Conservation (phyloP, 768 basidiomycete genomes). For the Aureoboletus auriporus region DNA sequence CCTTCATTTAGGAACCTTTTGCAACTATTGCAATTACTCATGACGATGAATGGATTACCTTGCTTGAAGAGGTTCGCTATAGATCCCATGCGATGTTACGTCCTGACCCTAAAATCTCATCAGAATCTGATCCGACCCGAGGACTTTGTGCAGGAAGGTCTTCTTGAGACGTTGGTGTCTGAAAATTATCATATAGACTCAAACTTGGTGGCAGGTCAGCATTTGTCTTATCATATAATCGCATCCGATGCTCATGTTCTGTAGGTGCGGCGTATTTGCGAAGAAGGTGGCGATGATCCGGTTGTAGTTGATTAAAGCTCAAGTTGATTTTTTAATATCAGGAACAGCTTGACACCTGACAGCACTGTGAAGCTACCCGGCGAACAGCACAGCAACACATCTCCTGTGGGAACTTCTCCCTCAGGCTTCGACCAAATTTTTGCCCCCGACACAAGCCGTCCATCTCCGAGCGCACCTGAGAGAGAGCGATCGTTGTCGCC, state of each 20-base stretch:
- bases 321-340: no score
- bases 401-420: constrained; percentile 12
- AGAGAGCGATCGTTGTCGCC: constrained; percentile 10
- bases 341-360: background rate
- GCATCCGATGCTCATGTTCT: no score
- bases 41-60: background rate
- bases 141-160: no score
- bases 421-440: constrained; percentile 2
- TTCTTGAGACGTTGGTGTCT: no score
- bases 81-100: background rate
- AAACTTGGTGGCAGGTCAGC: no score
- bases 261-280: no score
- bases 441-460: constrained; percentile 8
- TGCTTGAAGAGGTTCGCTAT: background rate
- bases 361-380: background rate
- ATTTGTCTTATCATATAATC: no score
- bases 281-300: no score
- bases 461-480: constrained; percentile 16
- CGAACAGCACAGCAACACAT: constrained; percentile 16
- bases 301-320: no score
- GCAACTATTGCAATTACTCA: constrained; percentile 1
- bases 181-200: no score
- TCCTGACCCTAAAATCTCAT: background rate
- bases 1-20: background rate
- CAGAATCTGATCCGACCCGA: no score